Conservation (phyloP, 139 green algal species). For the Tetraselmis striata region DNA sequence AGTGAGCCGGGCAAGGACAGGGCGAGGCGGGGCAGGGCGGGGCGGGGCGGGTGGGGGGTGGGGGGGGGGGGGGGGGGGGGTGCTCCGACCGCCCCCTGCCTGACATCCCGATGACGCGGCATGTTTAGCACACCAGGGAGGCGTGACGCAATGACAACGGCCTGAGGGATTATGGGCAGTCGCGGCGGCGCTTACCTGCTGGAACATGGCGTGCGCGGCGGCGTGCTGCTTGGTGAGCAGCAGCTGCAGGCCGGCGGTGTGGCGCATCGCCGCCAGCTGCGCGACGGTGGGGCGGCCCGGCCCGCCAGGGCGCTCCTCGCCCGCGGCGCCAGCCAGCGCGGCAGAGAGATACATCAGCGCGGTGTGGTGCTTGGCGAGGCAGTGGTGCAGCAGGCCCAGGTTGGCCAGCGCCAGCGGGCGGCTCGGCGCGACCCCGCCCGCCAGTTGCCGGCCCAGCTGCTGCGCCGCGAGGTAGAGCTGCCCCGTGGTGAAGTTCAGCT, state of each 20-base stretch:
- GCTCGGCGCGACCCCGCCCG: too few relatives aligned
- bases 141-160: too few relatives aligned
- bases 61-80: too few relatives aligned
- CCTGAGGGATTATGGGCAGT: too few relatives aligned
- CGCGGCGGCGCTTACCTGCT: neutral
- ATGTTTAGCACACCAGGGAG: too few relatives aligned
- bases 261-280: neutral
- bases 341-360: neutral
- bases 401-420: neutral
- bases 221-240: neutral
- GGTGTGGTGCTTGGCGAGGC: neutral
- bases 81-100: too few relatives aligned
- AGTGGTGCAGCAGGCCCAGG: neutral
- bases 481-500: neutral
- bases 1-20: too few relatives aligned
- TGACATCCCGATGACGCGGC: too few relatives aligned
- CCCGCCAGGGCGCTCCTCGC: neutral
- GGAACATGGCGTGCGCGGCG: neutral
- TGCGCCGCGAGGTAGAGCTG: neutral
- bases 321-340: neutral
- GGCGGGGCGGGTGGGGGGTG: too few relatives aligned
- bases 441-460: neutral
- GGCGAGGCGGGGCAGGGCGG: too few relatives aligned
- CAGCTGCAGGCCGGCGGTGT: neutral
- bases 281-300: neutral